Evolutionary conservation across 345 rosid genomes (phyloP), one percentile per base, ranked within the genome.

Genomic region (Alliaria petiolata): DNA sequence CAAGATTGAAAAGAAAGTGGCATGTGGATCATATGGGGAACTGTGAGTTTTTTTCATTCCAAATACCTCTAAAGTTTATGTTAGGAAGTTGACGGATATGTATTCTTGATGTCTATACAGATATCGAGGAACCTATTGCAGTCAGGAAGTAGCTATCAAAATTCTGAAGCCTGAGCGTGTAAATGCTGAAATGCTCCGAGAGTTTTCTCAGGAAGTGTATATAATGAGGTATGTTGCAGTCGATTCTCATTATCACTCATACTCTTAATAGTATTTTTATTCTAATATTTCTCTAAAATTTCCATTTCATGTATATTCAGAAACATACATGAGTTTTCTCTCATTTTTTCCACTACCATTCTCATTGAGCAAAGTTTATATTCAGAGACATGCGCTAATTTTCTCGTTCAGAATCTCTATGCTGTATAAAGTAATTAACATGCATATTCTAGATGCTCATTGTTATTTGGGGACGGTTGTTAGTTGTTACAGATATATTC

Each of bases 121-220:
- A 71, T 91, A 82, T 76, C 83, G 65, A 82, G 98, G 99, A 65
- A 83, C 88, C 44, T 91, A 89, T 74, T 89, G 90, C 54, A 87
- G 97, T 85, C 99, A 95, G 74, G 99, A 95, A 70, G 98, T 91
- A 62, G 99, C 99, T 50, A 79, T 95, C 78, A 95, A 95, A 80
- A 75, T 91, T 58, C 86, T 95, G 49, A 91, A 95, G 84, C 87
- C 90, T 58, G 98, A 93, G 80, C 82, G 79, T 74, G 92, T 88
- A 53, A 87, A 83, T 30, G 67, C 84, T 7, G 93, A 90, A 74
- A 85, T 87, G 88, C 82, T 91, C 59, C 79, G 85, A 71, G 98
- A 91, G 74, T 95, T 95, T 70, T 83, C 93, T 55, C 99, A 91
- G 79, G 99, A 95, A 85, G 96, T 91, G 43, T 95, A 88, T 77